A percentile compares a stretch with the other conserved stretches of the same genome.
These are phyloP conservation scores for Eucalyptus tenuipes DNA, from an alignment of 345 rosid genomes.

Conservation along the genomic window DNA sequence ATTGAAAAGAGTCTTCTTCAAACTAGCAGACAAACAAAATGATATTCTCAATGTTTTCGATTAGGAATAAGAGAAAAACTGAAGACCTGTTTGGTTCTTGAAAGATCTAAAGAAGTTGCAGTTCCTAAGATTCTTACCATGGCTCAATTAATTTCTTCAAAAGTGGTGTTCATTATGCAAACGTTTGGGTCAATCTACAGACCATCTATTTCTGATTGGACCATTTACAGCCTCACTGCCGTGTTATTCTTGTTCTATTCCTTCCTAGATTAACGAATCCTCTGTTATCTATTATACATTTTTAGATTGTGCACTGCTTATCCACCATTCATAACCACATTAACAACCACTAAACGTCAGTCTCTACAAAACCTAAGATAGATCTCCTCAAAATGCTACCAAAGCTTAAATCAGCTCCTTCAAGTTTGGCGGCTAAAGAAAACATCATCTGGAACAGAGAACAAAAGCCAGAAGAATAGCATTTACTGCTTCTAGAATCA, in stretches of 20 bases:
- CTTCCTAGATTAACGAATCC: neutral
- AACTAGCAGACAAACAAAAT: neutral
- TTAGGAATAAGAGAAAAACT: neutral
- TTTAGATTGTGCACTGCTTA: neutral
- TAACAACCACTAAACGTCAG: neutral
- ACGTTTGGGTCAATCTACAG: neutral
- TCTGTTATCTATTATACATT: neutral
- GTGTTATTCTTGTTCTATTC: neutral
- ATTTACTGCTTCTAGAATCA: neutral
- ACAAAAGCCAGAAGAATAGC: neutral
- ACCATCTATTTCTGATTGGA: neutral
- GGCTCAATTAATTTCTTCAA: neutral
- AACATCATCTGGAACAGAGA: neutral
- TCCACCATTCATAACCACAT: neutral
- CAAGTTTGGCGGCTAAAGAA: neutral
- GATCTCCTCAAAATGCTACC: neutral
- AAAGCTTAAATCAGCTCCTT: neutral
- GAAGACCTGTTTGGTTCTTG: neutral
- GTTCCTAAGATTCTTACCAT: neutral
- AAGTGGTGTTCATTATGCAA: neutral
- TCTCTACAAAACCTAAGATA: neutral
- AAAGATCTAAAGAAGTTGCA: neutral
- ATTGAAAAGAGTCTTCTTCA: neutral
- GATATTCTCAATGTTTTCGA: neutral
- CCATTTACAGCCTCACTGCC: neutral